Evolutionary conservation across 108 stramenopile species (phyloP).

Genomic region (Skeletonema marinoi): DNA sequence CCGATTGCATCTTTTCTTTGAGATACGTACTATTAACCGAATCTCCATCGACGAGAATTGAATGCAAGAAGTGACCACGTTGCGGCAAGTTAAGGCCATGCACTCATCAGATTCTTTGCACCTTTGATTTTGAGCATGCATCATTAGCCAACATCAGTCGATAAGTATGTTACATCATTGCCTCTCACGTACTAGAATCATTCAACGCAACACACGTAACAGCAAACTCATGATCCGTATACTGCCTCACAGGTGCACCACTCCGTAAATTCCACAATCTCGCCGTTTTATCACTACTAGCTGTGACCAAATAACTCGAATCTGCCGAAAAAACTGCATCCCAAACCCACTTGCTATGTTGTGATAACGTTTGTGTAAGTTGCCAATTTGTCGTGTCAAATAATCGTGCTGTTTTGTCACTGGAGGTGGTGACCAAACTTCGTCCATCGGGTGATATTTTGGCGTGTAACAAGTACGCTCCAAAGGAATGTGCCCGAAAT

Average conservation of each 20-base stretch:
- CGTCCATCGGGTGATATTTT: conserved; percentile 84
- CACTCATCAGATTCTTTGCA: too few relatives aligned
- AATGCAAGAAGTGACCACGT: too few relatives aligned
- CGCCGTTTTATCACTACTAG: conserved; percentile 91
- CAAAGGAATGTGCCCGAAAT: conserved; percentile 81
- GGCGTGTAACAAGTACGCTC: conserved; percentile 79
- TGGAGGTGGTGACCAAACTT: conserved; percentile 90
- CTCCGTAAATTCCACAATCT: conserved; percentile 94
- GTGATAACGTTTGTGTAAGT: conserved; percentile 67
- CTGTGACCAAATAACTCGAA: conserved; percentile 94
- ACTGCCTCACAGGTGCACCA: conserved; percentile 90
- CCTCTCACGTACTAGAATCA: conserved; percentile 71
- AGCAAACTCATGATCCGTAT: conserved; percentile 91
- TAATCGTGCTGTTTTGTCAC: conserved; percentile 90
- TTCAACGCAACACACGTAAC: conserved; percentile 98
- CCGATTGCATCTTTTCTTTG: too few relatives aligned
- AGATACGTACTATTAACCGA: too few relatives aligned
- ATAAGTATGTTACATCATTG: neutral
- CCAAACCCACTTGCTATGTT: conserved; percentile 96
- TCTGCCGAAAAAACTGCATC: conserved; percentile 97
- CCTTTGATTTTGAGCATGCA: too few relatives aligned
- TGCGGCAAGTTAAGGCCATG: too few relatives aligned
- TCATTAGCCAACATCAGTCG: too few relatives aligned
- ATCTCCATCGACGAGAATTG: too few relatives aligned
- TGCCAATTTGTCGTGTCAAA: conserved; percentile 88